Conservation (phyloP, 306 rosid genomes). For the Chamaecrista fasciculata region DNA sequence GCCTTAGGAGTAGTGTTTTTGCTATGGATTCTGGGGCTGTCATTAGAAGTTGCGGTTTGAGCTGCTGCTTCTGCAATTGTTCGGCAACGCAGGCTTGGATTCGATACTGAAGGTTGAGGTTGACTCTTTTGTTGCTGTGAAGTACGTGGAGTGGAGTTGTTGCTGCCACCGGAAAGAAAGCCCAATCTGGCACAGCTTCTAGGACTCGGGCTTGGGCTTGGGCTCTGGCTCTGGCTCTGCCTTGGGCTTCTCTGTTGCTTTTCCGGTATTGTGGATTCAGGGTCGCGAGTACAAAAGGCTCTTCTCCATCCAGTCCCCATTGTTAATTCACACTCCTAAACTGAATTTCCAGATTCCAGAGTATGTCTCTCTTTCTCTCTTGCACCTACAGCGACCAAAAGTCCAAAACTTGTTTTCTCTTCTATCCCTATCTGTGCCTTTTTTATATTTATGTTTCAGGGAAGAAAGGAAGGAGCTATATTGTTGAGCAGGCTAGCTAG, state of each 20-base stretch:
- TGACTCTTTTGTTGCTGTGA: slow-evolving; percentile 17
- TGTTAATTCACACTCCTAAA: slow-evolving; percentile 18
- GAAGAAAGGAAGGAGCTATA: slow-evolving; percentile 18
- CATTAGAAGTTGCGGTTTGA: neutral
- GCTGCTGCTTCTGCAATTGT: slow-evolving; percentile 32
- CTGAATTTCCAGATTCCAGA: no score
- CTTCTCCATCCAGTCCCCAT: slow-evolving; percentile 77
- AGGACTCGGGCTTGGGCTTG: slow-evolving; percentile 52
- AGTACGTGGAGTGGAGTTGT: slow-evolving; percentile 41
- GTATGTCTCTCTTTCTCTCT: neutral
- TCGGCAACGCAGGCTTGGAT: slow-evolving; percentile 40
- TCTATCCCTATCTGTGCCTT: slow-evolving; percentile 26
- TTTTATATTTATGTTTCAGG: slow-evolving; percentile 17
- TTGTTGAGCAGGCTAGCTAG: neutral
- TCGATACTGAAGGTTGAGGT: neutral
- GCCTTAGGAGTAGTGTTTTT: slow-evolving; percentile 29
- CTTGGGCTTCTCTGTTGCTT: slow-evolving; percentile 38
- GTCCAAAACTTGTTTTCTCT: neutral
- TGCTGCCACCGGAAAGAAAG: slow-evolving; percentile 56
- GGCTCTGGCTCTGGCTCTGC: slow-evolving; percentile 43
- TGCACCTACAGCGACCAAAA: neutral
- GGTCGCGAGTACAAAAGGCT: slow-evolving; percentile 62
- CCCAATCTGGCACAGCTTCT: slow-evolving; percentile 46
- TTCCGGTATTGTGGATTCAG: slow-evolving; percentile 36
- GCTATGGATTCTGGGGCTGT: slow-evolving; percentile 29